Evolutionary conservation across 768 basidiomycete genomes (phyloP).

Genomic region (Trichaptum fuscoviolaceum): DNA sequence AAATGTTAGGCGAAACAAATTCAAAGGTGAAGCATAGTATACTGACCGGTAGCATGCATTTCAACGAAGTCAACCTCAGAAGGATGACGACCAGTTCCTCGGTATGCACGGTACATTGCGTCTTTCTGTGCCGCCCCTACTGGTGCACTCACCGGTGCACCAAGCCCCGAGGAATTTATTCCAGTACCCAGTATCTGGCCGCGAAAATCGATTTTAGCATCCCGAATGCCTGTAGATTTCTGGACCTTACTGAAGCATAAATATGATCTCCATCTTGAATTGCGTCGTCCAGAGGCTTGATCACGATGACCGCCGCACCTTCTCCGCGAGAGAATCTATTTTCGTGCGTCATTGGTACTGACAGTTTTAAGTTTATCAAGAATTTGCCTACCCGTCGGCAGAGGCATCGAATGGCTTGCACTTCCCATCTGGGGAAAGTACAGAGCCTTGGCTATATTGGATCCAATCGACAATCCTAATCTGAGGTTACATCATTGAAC

Average conservation of each 20-base stretch:
- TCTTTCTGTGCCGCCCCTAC: constrained; percentile 31
- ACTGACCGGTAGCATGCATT: constrained; percentile 39
- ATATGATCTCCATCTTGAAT: constrained; percentile 34
- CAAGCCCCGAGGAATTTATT: constrained; percentile 32
- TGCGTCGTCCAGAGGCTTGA: constrained; percentile 36
- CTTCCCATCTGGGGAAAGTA: constrained; percentile 36
- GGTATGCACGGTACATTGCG: constrained; percentile 35
- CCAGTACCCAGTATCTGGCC: constrained; percentile 35
- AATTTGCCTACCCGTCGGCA: constrained; percentile 35
- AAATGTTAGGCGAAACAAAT: neutral
- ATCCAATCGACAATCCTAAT: constrained; percentile 21
- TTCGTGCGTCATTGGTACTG: neutral
- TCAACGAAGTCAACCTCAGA: constrained; percentile 44
- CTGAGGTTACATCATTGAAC: neutral
- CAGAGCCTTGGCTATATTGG: constrained; percentile 30
- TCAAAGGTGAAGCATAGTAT: neutral
- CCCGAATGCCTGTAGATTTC: neutral
- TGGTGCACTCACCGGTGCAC: constrained; percentile 32
- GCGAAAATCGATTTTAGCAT: neutral
- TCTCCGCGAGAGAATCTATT: constrained; percentile 22
- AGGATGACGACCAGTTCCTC: constrained; percentile 25
- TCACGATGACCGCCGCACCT: constrained; percentile 32
- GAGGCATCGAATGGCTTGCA: constrained; percentile 41
- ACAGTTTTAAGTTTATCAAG: neutral
- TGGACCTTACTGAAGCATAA: constrained; percentile 10